Conservation (phyloP, 108 stramenopile species). For the Discostella stelligeroides region DNA sequence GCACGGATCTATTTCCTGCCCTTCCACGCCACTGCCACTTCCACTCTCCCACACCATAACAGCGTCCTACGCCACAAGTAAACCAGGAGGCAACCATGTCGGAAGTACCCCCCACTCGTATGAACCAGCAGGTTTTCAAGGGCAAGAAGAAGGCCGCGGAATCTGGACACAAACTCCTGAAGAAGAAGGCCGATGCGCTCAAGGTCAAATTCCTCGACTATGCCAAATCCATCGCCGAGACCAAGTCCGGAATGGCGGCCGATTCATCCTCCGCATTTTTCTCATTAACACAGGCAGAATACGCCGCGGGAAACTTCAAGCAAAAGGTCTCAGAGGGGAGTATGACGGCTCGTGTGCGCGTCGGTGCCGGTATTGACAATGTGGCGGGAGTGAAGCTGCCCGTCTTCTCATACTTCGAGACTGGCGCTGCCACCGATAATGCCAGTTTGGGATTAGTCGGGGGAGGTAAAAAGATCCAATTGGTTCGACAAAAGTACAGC, state of each 20-base stretch:
- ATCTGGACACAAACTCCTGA: constrained; percentile 93
- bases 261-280: constrained; percentile 91
- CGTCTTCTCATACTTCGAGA: constrained; percentile 96
- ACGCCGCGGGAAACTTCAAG: constrained; percentile 98
- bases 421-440: constrained; percentile 85
- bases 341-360: constrained; percentile 86
- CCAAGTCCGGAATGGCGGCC: constrained; percentile 87
- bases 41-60: background rate
- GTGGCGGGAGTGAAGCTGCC: constrained; percentile 99
- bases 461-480: constrained; percentile 94
- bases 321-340: constrained; percentile 91
- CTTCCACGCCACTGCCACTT: background rate
- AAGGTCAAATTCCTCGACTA: constrained; percentile 97
- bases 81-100: constrained; percentile 54
- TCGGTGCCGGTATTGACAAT: constrained; percentile 92
- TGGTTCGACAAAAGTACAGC: constrained; percentile 92
- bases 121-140: constrained; percentile 97
- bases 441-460: constrained; percentile 93
- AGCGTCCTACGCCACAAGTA: background rate
- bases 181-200: constrained; percentile 98
- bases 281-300: constrained; percentile 96
- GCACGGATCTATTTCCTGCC: too few relatives aligned
- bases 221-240: constrained; percentile 94
- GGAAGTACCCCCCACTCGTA: constrained; percentile 97
- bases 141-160: constrained; percentile 93